A percentile compares a stretch with the other conserved stretches of the same genome.
These are phyloP conservation scores for Ambrosia hybrid DNA, from an alignment of 140 eudicot genomes.

Conservation along the genomic window DNA sequence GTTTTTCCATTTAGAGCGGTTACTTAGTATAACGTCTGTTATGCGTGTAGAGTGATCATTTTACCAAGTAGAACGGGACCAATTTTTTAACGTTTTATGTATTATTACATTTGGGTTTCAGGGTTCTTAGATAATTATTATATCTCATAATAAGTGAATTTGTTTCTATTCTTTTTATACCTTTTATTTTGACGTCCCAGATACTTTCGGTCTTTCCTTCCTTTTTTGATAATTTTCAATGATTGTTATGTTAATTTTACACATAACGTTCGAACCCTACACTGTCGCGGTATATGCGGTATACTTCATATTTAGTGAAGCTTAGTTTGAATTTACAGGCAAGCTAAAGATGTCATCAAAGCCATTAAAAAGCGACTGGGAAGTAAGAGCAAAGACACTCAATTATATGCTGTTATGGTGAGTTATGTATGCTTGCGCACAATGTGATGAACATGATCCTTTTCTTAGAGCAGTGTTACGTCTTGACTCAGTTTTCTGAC, in stretches of 20 bases:
- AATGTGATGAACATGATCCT: conserved; percentile 1
- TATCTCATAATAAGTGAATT: not conserved
- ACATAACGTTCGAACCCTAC: conserved; percentile 1
- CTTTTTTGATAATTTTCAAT: not conserved
- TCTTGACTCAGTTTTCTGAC: not conserved
- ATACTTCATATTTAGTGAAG: conserved; percentile 12
- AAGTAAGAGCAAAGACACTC: conserved; percentile 72
- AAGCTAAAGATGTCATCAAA: conserved; percentile 86
- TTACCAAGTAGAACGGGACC: conserved; percentile 3
- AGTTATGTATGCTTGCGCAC: conserved; percentile 23
- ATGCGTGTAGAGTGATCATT: not conserved
- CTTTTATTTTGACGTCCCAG: not conserved
- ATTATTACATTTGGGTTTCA: not conserved
- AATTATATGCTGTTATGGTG: conserved; percentile 74
- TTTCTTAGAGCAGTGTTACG: not conserved
- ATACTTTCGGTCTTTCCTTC: not conserved
- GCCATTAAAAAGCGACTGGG: conserved; percentile 85
- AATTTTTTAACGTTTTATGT: not conserved
- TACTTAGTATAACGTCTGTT: not conserved
- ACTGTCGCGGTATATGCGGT: not conserved
- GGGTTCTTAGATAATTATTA: not conserved
- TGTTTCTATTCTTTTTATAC: not conserved
- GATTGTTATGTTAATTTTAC: not conserved
- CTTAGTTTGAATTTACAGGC: conserved; percentile 46
- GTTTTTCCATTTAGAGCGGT: not conserved